A percentile compares a stretch with the other conserved stretches of the same genome.
phyloP scores from a whole-genome alignment of 495 filamentous ascomycete genomes.

The Copromyces sp. region DNA sequence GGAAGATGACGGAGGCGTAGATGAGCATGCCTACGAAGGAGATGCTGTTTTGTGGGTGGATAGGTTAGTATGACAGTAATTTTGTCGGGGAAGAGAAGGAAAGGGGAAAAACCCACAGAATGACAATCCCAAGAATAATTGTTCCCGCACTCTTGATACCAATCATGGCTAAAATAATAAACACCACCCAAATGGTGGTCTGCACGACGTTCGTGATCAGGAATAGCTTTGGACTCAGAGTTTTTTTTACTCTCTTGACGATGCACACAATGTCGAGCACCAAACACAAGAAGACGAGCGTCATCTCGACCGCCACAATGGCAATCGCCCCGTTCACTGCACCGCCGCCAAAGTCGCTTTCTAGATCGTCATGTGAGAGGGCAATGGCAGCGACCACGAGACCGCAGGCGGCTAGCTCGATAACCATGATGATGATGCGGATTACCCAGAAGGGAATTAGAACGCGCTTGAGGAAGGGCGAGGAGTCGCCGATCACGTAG shows the following conservation, averaged over 20 bases:
- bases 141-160: conserved; percentile 1
- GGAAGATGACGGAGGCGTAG: conserved; percentile 20
- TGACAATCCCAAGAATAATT: conserved; percentile 7
- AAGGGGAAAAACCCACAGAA: conserved; percentile 11
- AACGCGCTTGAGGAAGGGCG: conserved; percentile 39
- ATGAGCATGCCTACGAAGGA: conserved; percentile 25
- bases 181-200: conserved; percentile 11
- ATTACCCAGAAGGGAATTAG: conserved; percentile 90
- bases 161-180: conserved; percentile 16
- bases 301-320: conserved; percentile 11
- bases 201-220: conserved; percentile 20
- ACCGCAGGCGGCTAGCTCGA: conserved; percentile 15
- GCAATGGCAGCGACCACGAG: conserved; percentile 11
- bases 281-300: conserved; percentile 14
- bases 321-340: conserved; percentile 9
- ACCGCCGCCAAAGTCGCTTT: background rate
- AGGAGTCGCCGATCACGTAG: conserved; percentile 20
- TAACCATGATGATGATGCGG: conserved; percentile 40
- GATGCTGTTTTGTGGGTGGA: conserved; percentile 6
- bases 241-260: conserved; percentile 20
- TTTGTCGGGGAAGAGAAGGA: background rate
- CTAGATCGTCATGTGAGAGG: conserved; percentile 5
- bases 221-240: conserved; percentile 21
- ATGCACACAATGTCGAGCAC: conserved; percentile 24
- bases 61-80: background rate